A percentile compares a stretch with the other conserved stretches of the same genome.
These are phyloP conservation scores for Saprolegnia diclina DNA, from an alignment of 352 stramenopile species.

Conservation along the genomic window DNA sequence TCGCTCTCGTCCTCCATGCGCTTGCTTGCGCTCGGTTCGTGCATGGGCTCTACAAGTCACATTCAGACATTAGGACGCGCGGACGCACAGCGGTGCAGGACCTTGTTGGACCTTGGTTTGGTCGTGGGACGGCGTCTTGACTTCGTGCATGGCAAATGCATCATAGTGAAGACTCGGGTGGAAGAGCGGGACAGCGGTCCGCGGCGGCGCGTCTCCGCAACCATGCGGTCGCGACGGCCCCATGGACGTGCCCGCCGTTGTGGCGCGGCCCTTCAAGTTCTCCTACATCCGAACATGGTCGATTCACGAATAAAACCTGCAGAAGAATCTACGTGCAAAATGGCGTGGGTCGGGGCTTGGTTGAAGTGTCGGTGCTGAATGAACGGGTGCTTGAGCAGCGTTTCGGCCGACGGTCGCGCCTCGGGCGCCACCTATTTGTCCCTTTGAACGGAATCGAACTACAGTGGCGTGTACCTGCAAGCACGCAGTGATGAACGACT, in stretches of 20 bases:
- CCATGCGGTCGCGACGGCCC: no score
- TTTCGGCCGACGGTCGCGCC: slow-evolving; percentile 70
- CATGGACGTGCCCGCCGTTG: not conserved
- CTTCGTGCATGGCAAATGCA: no score
- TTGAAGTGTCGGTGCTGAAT: slow-evolving; percentile 32
- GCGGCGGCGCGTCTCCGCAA: not conserved
- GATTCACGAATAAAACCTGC: not conserved
- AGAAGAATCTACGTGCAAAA: not conserved
- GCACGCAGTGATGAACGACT: slow-evolving; percentile 46
- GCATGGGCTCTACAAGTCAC: no score
- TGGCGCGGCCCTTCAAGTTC: not conserved
- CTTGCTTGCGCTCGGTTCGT: no score
- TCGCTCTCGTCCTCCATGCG: no score
- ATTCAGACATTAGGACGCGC: no score
- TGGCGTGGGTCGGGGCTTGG: not conserved
- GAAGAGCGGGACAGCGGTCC: not conserved
- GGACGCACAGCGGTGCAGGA: no score
- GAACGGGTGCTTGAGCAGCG: slow-evolving; percentile 90
- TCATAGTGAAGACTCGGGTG: no score
- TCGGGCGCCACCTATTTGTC: slow-evolving; percentile 34
- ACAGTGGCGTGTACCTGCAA: slow-evolving; percentile 31
- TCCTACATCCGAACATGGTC: not conserved
- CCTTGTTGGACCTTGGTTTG: no score
- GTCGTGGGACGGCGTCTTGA: no score
- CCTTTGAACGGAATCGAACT: not conserved